phyloP scores from a whole-genome alignment of 139 green algal genomes.

The Chlorella sp. region DNA sequence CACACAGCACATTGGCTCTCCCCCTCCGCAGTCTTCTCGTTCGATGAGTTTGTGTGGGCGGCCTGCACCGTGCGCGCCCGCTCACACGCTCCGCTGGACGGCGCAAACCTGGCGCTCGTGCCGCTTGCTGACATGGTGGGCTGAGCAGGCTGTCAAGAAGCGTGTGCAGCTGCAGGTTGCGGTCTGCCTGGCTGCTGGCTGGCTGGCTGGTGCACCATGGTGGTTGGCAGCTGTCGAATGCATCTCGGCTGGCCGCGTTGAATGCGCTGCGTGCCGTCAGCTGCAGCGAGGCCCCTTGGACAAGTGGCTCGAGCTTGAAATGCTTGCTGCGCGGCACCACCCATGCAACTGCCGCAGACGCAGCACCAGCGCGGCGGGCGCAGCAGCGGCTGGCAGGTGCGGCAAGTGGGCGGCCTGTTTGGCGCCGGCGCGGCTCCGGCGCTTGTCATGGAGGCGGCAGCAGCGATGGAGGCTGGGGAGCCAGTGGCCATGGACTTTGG shows the following conservation, averaged over 20 bases:
- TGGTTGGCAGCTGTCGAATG: too few relatives aligned
- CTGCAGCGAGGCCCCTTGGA: too few relatives aligned
- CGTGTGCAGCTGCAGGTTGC: not conserved
- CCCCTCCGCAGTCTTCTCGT: conserved; percentile 57
- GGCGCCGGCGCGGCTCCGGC: conserved; percentile 28
- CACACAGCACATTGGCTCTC: too few relatives aligned
- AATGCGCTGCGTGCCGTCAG: too few relatives aligned
- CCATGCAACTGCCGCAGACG: conserved; percentile 45
- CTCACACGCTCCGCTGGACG: conserved; percentile 76
- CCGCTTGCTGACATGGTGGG: conserved; percentile 81
- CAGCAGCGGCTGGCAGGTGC: conserved; percentile 53
- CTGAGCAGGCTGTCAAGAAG: too few relatives aligned
- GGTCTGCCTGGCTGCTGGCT: too few relatives aligned
- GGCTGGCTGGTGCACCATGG: not conserved
- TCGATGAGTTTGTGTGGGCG: conserved; percentile 75
- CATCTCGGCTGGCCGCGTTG: too few relatives aligned
- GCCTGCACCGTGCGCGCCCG: conserved; percentile 77
- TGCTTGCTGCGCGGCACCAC: too few relatives aligned
- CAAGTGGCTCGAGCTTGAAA: too few relatives aligned
- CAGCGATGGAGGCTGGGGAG: conserved; percentile 51
- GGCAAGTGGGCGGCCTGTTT: conserved; percentile 59
- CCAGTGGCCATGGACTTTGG: conserved; percentile 71
- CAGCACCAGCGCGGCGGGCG: conserved; percentile 47
- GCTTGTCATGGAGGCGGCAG: conserved; percentile 61
- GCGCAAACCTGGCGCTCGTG: conserved; percentile 73